These are phyloP conservation scores for Pyrenochaeta sp. DNA, from an alignment of 2,329 filamentous ascomycete genomes.

Conservation along the genomic window DNA sequence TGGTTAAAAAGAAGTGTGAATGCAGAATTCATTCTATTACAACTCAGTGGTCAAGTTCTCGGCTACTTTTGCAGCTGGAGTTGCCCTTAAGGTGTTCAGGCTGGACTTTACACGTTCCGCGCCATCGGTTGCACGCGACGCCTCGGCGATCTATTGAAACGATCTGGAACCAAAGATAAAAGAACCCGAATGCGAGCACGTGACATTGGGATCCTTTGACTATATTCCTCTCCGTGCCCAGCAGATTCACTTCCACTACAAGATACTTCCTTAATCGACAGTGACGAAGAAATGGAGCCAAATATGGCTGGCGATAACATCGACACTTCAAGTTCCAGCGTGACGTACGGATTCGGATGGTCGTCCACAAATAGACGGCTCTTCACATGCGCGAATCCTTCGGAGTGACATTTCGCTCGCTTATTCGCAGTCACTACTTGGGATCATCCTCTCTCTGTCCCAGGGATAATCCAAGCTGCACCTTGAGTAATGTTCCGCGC, in stretches of 20 bases:
- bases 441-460: neutral
- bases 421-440: neutral
- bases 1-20: no score
- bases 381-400: neutral
- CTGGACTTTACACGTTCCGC: neutral
- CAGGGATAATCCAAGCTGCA: conserved; percentile 3
- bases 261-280: no score
- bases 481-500: conserved; percentile 10
- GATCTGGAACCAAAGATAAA: conserved; percentile 21
- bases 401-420: neutral
- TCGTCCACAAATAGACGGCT: neutral
- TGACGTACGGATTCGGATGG: neutral
- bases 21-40: no score
- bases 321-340: neutral
- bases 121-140: neutral
- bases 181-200: conserved; percentile 6
- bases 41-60: no score
- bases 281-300: no score
- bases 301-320: no score
- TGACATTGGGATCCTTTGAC: neutral
- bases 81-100: no score
- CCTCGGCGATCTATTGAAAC: conserved; percentile 10
- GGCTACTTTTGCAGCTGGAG: no score
- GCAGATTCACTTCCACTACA: neutral
- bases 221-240: neutral